Conservation (phyloP, 257 asterid species). For the Solanum microdontum region DNA sequence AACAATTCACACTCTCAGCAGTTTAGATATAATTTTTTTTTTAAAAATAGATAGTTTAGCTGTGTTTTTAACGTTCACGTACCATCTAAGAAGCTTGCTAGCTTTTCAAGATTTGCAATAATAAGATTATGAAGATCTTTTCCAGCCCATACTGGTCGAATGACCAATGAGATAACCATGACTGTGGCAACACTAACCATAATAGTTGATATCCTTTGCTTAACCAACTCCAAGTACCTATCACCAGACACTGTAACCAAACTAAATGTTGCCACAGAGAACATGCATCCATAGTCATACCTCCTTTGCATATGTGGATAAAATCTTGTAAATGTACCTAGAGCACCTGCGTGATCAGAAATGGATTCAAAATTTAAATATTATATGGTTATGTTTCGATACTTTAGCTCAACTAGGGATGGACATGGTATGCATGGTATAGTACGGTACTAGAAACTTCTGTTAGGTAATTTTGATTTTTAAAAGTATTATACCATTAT, state of each 20-base stretch:
- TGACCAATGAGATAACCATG: constrained; percentile 34
- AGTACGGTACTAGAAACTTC: neutral
- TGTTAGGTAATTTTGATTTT: neutral
- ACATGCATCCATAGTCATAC: constrained; percentile 61
- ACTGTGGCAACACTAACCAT: constrained; percentile 57
- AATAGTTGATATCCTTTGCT: constrained; percentile 50
- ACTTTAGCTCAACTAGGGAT: neutral
- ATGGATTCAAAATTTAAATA: accelerated
- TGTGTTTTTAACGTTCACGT: neutral
- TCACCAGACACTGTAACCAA: constrained; percentile 69
- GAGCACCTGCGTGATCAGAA: constrained; percentile 26
- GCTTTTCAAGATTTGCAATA: constrained; percentile 37
- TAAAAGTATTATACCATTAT: neutral
- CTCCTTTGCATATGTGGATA: constrained; percentile 47
- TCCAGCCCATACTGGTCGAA: constrained; percentile 84
- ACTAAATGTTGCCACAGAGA: constrained; percentile 61
- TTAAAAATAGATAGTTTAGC: too few species aligned
- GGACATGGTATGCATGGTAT: neutral
- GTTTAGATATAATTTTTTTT: too few species aligned
- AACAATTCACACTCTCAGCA: too few species aligned
- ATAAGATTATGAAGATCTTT: constrained; percentile 47
- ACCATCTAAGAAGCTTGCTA: constrained; percentile 57
- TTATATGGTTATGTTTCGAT: neutral
- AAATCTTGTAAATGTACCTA: constrained; percentile 47
- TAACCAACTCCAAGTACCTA: constrained; percentile 41